Percentiles rank a stretch among this genome's conserved stretches.
These are phyloP conservation scores for Cryptosporidium parvum DNA, from an alignment of 169 alveolate species.

Conservation along the genomic window DNA sequence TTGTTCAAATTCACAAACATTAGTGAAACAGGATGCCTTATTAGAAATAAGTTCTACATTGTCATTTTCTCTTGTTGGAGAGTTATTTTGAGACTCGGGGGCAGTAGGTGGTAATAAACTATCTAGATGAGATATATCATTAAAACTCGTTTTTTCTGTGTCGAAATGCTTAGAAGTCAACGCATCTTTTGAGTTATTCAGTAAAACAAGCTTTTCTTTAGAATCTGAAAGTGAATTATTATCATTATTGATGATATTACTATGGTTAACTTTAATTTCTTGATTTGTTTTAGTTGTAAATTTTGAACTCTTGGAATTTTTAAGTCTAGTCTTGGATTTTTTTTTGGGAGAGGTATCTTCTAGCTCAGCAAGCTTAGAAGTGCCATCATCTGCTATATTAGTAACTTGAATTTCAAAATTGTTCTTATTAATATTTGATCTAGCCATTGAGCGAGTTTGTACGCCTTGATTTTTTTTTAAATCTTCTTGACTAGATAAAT, in stretches of 20 bases:
- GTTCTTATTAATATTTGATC: background rate
- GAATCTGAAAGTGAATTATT: background rate
- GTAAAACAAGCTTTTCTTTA: background rate
- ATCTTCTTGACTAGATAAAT: background rate
- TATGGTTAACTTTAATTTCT: background rate
- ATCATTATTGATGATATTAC: background rate
- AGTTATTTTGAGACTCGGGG: slow-evolving; percentile 54
- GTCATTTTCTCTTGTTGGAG: slow-evolving; percentile 20
- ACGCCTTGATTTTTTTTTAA: slow-evolving; percentile 10
- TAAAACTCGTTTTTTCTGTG: background rate
- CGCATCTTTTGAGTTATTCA: background rate
- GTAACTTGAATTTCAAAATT: background rate
- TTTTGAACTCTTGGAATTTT: background rate
- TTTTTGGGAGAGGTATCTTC: slow-evolving; percentile 32
- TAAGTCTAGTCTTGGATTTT: slow-evolving; percentile 24
- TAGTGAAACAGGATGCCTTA: background rate
- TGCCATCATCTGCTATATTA: background rate
- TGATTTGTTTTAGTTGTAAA: background rate
- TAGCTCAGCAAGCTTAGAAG: background rate
- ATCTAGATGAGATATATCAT: slow-evolving; percentile 12
- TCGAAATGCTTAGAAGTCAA: background rate
- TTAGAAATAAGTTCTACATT: background rate
- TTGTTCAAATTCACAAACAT: background rate
- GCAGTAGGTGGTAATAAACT: slow-evolving; percentile 68
- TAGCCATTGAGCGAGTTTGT: slow-evolving; percentile 40